phyloP scores from a whole-genome alignment of 1,139 yeast species.

The Sugiyamaella paludigena region DNA sequence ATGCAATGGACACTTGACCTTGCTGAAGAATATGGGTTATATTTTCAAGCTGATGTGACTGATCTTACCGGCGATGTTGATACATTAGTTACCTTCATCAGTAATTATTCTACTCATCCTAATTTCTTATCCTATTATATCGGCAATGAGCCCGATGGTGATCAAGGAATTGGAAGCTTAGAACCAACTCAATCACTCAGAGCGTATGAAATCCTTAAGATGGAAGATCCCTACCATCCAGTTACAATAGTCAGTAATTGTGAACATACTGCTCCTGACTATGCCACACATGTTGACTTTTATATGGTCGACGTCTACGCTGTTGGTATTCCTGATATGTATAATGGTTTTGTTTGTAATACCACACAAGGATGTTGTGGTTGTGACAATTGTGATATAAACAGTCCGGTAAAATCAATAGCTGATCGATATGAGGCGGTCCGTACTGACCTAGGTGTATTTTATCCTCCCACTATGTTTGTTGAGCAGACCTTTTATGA shows the following conservation, averaged over 20 bases:
- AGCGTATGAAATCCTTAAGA: slow-evolving; percentile 18
- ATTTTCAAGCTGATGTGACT: slow-evolving; percentile 19
- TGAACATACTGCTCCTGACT: slow-evolving; percentile 17
- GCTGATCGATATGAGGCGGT: slow-evolving; percentile 16
- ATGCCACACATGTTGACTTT: slow-evolving; percentile 16
- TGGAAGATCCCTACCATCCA: slow-evolving; percentile 20
- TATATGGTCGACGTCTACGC: slow-evolving; percentile 21
- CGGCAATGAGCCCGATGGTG: slow-evolving; percentile 22
- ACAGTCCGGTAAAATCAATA: slow-evolving; percentile 16
- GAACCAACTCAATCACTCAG: slow-evolving; percentile 16
- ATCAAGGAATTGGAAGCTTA: slow-evolving; percentile 18
- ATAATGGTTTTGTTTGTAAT: slow-evolving; percentile 17
- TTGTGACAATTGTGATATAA: slow-evolving; percentile 18
- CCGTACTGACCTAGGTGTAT: slow-evolving; percentile 12
- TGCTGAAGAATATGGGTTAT: slow-evolving; percentile 15
- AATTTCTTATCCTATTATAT: slow-evolving; percentile 19
- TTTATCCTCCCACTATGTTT: slow-evolving; percentile 18
- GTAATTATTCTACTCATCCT: slow-evolving; percentile 16
- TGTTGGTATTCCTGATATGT: slow-evolving; percentile 18
- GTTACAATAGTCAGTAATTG: slow-evolving; percentile 20
- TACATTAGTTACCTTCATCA: slow-evolving; percentile 12
- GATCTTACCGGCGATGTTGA: slow-evolving; percentile 15
- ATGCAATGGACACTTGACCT: slow-evolving; percentile 18
- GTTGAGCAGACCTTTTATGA: slow-evolving; percentile 21
- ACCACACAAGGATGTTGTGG: slow-evolving; percentile 20